Base-by-base conservation (phyloP, 2,329 filamentous ascomycete genomes). In the Fusarium subglutinans region DNA sequence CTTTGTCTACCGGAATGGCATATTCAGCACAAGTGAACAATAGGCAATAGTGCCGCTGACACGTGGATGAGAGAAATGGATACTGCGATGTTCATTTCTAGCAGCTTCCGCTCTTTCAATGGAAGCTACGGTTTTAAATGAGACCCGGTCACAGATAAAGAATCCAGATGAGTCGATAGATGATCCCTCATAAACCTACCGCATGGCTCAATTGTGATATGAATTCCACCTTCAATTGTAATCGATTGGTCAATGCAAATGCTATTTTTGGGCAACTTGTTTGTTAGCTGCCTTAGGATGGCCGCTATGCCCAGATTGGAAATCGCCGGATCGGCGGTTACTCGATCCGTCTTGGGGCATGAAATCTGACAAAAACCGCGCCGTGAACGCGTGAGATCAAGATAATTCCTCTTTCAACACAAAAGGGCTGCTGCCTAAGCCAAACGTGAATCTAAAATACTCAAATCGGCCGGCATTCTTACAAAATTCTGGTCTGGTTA, bases 301-400 rank as follows among this genome's bases (percentile, higher is more conserved):
- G 48, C 28, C 48, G 17, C 48, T 51, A 51, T 51, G 1, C 48
- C 48, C 3, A 35, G 20, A 24, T 5, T 14, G 30, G 48, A 35
- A 35, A 35, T 51, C 48, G 30, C 48, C 48, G 48, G 48, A n/a
- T 59, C 64, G 64, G 64, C 45, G 44, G 47, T 53, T 67, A 47
- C 64, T 51, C 2, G 2, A 67, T 67, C 37, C 11, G 40, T 40
- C 18, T 14, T 67, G 51, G 62, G 20, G 12, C 24, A 17, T 5
- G 51, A 38, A 37, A 54, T 54, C 51, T 24, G 17, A 37, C 18
- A 26, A 38, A 44, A 18, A 40, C 37, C 24, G 33, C 18, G 40
- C 26, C 26, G 30, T 35, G 12, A 40, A 33, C 26, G 22, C 44
- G 35, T 37, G 12, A n/a, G 38, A 33, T 51, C 57, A 28, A 55